phyloP scores from a whole-genome alignment of 2,329 filamentous ascomycete genomes.

The Colletotrichum horii region DNA sequence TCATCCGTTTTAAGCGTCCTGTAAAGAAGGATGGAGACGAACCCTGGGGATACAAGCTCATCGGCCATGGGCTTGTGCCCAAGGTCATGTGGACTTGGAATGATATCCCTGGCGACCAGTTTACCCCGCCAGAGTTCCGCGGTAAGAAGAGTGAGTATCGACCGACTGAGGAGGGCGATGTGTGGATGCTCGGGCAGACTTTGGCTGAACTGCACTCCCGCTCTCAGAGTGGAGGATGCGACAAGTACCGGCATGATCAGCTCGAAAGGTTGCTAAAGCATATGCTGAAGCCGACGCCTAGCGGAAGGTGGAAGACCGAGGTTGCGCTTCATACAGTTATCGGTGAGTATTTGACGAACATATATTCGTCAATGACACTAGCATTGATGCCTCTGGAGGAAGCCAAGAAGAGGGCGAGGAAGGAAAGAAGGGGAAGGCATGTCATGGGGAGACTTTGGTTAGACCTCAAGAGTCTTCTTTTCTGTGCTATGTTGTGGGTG shows the following conservation, averaged over 20 bases:
- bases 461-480: neutral
- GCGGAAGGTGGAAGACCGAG: neutral
- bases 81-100: neutral
- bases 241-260: neutral
- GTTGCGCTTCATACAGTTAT: neutral
- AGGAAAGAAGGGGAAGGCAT: neutral
- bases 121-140: neutral
- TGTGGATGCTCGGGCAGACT: constrained; percentile 12
- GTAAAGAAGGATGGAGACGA: too few relatives aligned
- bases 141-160: neutral
- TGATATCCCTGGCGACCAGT: neutral
- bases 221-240: too few relatives aligned
- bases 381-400: neutral
- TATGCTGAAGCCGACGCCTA: neutral
- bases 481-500: neutral
- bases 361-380: too few relatives aligned
- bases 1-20: neutral
- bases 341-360: too few relatives aligned
- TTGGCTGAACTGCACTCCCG: neutral
- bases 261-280: neutral
- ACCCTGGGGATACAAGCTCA: neutral
- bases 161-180: neutral
- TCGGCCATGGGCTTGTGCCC: constrained; percentile 10
- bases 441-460: neutral
- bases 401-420: neutral